Percentiles rank a stretch among this genome's conserved stretches.
These are phyloP conservation scores for Fistulifera pelliculosa DNA, from an alignment of 108 stramenopile species.

Conservation along the genomic window DNA sequence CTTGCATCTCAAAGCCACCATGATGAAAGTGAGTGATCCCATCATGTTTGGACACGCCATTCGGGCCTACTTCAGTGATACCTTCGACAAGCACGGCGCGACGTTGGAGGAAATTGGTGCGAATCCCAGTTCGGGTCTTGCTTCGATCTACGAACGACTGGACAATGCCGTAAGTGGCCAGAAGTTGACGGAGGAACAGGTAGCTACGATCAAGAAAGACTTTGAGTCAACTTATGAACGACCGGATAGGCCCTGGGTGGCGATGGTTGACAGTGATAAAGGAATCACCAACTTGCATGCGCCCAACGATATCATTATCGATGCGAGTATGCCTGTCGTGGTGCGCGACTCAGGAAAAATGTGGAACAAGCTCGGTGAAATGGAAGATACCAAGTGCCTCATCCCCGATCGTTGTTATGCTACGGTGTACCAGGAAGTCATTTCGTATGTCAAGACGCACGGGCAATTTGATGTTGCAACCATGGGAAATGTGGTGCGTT, in stretches of 20 bases:
- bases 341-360: slow-evolving; percentile 89
- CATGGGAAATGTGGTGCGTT: slow-evolving; percentile 35
- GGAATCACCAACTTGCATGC: slow-evolving; percentile 92
- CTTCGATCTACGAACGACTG: slow-evolving; percentile 29
- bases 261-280: slow-evolving; percentile 88
- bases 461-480: slow-evolving; percentile 86
- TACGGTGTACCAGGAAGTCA: slow-evolving; percentile 84
- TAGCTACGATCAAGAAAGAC: slow-evolving; percentile 54
- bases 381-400: slow-evolving; percentile 89
- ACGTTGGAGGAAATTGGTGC: slow-evolving; percentile 75
- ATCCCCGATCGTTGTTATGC: slow-evolving; percentile 90
- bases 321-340: slow-evolving; percentile 90
- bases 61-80: slow-evolving; percentile 78
- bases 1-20: slow-evolving; percentile 90
- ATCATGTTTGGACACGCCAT: slow-evolving; percentile 92
- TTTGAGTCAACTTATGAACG: slow-evolving; percentile 76
- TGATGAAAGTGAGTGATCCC: slow-evolving; percentile 94
- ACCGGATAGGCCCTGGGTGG: slow-evolving; percentile 77
- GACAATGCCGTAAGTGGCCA: slow-evolving; percentile 33
- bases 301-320: slow-evolving; percentile 81
- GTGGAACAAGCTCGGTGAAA: slow-evolving; percentile 81
- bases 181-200: slow-evolving; percentile 46
- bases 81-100: slow-evolving; percentile 81
- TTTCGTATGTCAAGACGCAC: slow-evolving; percentile 76
- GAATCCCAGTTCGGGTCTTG: slow-evolving; percentile 85